A percentile compares a stretch with the other conserved stretches of the same genome.
These are phyloP conservation scores for Colletotrichum liriopes DNA, from an alignment of 2,329 filamentous ascomycete species.

Conservation along the genomic window DNA sequence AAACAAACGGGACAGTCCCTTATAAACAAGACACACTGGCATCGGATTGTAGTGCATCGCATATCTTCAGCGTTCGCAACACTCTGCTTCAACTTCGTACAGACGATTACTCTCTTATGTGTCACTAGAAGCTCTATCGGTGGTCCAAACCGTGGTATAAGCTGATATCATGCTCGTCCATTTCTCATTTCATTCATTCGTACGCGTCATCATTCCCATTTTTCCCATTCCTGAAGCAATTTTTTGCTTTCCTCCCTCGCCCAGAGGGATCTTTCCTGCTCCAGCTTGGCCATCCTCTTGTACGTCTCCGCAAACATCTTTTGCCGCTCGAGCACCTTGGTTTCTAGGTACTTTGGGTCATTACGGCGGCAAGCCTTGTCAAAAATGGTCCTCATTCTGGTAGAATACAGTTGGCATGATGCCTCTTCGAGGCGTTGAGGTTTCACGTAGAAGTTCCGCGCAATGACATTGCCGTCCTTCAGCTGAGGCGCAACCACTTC, in stretches of 20 bases:
- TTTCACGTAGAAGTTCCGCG: constrained; percentile 75
- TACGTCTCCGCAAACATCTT: constrained; percentile 73
- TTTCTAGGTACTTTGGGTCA: constrained; percentile 76
- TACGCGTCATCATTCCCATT: constrained; percentile 64
- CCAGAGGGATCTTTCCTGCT: constrained; percentile 55
- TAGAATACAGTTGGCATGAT: constrained; percentile 85
- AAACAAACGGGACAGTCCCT: background rate
- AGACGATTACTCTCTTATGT: constrained; percentile 36
- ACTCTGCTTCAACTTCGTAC: constrained; percentile 16
- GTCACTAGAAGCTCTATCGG: constrained; percentile 14
- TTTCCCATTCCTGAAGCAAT: constrained; percentile 70
- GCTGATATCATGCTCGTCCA: constrained; percentile 28
- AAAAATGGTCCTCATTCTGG: constrained; percentile 84
- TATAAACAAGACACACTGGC: too few relatives aligned
- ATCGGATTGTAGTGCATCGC: background rate
- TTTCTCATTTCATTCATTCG: constrained; percentile 42
- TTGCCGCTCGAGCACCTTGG: constrained; percentile 71
- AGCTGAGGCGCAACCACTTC: constrained; percentile 82
- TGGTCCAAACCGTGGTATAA: constrained; percentile 33
- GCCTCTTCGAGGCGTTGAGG: constrained; percentile 69
- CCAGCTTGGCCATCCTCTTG: constrained; percentile 64
- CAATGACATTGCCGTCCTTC: constrained; percentile 67
- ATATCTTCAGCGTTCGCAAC: background rate
- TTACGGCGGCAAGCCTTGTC: constrained; percentile 74
- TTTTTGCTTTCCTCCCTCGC: constrained; percentile 62